phyloP scores from a whole-genome alignment of 1,284 basidiomycete genomes.

The Fistulinella staudtii region DNA sequence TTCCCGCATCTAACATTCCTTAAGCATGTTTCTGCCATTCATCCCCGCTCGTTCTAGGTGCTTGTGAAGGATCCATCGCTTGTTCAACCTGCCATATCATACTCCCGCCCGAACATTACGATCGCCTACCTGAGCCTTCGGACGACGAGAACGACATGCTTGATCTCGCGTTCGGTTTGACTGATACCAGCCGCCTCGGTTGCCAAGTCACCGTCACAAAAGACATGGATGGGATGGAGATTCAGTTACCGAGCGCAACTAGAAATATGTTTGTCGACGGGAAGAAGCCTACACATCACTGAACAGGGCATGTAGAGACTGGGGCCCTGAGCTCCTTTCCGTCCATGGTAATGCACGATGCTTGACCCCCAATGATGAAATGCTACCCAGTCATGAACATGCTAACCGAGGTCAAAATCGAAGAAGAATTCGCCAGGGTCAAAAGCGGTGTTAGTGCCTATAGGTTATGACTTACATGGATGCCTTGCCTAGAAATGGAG shows the following conservation, averaged over 20 bases:
- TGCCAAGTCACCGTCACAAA: slow-evolving; percentile 84
- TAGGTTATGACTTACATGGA: too few relatives aligned
- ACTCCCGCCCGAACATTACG: slow-evolving; percentile 78
- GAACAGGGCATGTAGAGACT: slow-evolving; percentile 1
- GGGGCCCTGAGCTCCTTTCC: too few relatives aligned
- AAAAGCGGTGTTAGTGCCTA: too few relatives aligned
- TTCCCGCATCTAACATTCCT: not conserved
- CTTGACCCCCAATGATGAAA: too few relatives aligned
- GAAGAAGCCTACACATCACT: slow-evolving; percentile 50
- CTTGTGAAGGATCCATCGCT: slow-evolving; percentile 95
- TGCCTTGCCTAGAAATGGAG: too few relatives aligned
- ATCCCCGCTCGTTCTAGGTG: slow-evolving; percentile 46
- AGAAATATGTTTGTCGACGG: slow-evolving; percentile 96
- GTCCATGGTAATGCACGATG: too few relatives aligned
- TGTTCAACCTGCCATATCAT: slow-evolving; percentile 99
- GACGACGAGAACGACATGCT: slow-evolving; percentile 99
- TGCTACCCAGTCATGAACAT: too few relatives aligned
- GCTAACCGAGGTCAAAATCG: too few relatives aligned
- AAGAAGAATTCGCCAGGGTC: too few relatives aligned
- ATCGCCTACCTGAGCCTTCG: slow-evolving; percentile 84
- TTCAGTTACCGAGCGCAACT: slow-evolving; percentile 88
- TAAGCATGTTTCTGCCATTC: not conserved
- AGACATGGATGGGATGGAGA: slow-evolving; percentile 83
- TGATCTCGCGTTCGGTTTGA: slow-evolving; percentile 95
- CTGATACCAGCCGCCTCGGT: slow-evolving; percentile 83